Evolutionary conservation across 1,139 yeast genomes (phyloP).

Genomic region (Nakaseomyces kungkrabaensis): DNA sequence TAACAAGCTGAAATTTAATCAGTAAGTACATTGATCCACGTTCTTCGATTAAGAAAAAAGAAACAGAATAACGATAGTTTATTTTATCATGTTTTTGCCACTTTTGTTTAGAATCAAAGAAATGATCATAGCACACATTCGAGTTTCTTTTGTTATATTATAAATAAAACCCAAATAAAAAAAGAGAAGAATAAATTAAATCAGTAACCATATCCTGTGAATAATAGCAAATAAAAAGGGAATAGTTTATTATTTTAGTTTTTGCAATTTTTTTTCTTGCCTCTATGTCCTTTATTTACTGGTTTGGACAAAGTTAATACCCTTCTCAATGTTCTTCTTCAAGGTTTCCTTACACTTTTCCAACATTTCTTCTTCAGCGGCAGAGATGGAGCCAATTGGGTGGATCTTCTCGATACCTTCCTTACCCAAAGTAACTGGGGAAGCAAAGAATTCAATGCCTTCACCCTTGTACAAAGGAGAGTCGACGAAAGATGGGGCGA

Average conservation of each 20-base stretch:
- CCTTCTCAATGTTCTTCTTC: conserved; percentile 62
- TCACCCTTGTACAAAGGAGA: conserved; percentile 75
- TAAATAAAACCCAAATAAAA: neutral
- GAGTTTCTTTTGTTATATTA: neutral
- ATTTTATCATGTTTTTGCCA: neutral
- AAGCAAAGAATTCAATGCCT: conserved; percentile 87
- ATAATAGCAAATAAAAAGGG: neutral
- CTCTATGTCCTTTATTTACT: conserved; percentile 4
- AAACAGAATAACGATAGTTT: neutral
- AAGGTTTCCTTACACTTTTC: conserved; percentile 78
- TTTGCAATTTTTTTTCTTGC: neutral
- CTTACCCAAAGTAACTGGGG: conserved; percentile 82
- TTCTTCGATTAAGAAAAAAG: neutral
- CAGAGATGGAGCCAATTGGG: conserved; percentile 47
- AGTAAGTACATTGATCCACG: neutral
- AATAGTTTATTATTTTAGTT: neutral
- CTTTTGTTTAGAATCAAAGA: too few relatives aligned
- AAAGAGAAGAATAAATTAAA: neutral
- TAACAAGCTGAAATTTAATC: neutral
- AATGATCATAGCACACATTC: neutral
- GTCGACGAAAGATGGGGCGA: conserved; percentile 75
- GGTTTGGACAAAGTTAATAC: conserved; percentile 45
- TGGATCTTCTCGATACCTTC: conserved; percentile 78
- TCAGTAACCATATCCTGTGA: neutral
- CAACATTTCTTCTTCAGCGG: conserved; percentile 65